A percentile compares a stretch with the other conserved stretches of the same genome.
Conservation (phyloP, 2,329 filamentous ascomycete genomes). For the Diaporthe aspalathi region DNA sequence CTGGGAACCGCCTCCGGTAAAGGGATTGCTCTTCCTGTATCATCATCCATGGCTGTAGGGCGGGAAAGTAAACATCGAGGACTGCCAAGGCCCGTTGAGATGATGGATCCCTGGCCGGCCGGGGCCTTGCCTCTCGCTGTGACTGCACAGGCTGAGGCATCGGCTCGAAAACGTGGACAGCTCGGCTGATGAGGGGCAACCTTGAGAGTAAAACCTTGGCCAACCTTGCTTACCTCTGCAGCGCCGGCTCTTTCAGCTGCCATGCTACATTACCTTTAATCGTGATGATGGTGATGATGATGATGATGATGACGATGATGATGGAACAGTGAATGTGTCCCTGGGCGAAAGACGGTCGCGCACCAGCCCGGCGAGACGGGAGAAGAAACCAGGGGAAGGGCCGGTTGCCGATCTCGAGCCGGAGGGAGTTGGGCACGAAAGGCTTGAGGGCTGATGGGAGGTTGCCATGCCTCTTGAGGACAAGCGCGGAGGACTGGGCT, state of each 20-base stretch:
- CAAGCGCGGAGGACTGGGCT: slow-evolving; percentile 27
- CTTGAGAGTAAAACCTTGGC: slow-evolving; percentile 21
- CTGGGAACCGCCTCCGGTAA: slow-evolving; percentile 50
- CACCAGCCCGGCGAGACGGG: background rate
- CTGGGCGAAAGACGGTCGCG: background rate
- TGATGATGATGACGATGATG: background rate
- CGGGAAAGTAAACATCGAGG: background rate
- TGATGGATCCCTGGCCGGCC: background rate
- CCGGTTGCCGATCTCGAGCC: slow-evolving; percentile 26
- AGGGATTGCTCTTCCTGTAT: slow-evolving; percentile 48
- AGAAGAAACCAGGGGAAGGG: background rate
- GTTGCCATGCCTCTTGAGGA: slow-evolving; percentile 35
- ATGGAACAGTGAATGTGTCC: background rate
- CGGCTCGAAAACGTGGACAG: slow-evolving; percentile 15
- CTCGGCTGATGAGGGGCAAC: slow-evolving; percentile 16
- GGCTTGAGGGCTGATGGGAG: slow-evolving; percentile 7
- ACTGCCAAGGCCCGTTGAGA: slow-evolving; percentile 15
- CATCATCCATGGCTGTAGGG: slow-evolving; percentile 51
- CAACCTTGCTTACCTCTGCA: slow-evolving; percentile 4
- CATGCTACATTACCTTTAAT: background rate
- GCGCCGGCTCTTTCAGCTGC: background rate
- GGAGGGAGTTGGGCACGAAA: slow-evolving; percentile 28
- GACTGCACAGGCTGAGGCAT: slow-evolving; percentile 1
- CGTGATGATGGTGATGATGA: background rate
- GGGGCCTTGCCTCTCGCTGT: background rate